Evolutionary conservation across 352 stramenopile species (phyloP), one percentile per base, ranked within the genome.

Genomic region (Globisporangium iwayamae): DNA sequence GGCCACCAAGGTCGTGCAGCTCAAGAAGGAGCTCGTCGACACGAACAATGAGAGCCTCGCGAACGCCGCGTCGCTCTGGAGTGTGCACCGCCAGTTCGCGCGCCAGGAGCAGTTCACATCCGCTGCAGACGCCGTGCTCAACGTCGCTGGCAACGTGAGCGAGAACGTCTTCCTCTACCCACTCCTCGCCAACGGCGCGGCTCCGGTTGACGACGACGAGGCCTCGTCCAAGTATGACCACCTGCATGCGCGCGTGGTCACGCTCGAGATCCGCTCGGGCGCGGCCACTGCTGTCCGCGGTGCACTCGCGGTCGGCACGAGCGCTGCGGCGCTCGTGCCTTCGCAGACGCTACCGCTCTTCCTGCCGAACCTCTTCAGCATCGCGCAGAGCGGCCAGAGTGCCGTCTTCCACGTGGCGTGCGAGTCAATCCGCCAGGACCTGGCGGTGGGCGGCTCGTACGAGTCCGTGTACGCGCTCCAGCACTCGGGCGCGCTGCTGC

Each of bases 321-420:
- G 63, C 4, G 77, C 77, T 6, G 50, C 84, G 1, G 83, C 72
- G 34, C 69, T 93, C 45, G 71, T 88, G 47, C 79, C 84, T 30
- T 90, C 82, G 69, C 84, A 93, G 71, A 82, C 76, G 68, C 74
- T 93, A 68, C 82, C 83, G 52, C 68, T 90, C 48, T 91, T 93
- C 74, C 63, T 90, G 53, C 82, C 84, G 43, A 88, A 77, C 54
- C 73, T 93, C 18, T 90, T 87, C 69, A 63, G 76, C 51, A 75
- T 89, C 62, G 79, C 75, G 18, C 70, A 85, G 71, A 73, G 64
- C 51, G 36, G 67, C 4, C 20, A 72, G 36, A 63, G 65, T 9
- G 76, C 78, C 20, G 80, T 90, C 51, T 87, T 90, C 56, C 80
- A 91, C 68, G 79, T 91, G 8, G 67, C 74, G 38, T 89, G 78